Conservation (phyloP, 2,329 filamentous ascomycete genomes). For the Ophiocordyceps camponoti-rufipedis region DNA sequence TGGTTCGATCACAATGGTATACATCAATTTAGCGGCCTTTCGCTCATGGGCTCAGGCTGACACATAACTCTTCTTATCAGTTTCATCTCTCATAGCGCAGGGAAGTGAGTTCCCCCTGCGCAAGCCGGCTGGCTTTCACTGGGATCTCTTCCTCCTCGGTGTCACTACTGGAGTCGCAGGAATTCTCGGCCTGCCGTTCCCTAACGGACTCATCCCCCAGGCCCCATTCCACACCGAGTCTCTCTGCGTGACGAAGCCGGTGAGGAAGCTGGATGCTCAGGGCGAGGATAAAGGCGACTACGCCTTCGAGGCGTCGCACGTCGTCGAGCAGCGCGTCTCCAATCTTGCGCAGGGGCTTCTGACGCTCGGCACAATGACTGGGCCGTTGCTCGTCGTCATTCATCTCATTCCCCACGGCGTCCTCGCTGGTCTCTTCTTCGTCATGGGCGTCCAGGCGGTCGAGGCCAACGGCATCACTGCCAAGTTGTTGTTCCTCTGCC, state of each 20-base stretch:
- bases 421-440: conserved; percentile 65
- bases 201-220: conserved; percentile 70
- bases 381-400: conserved; percentile 53
- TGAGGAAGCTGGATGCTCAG: conserved; percentile 33
- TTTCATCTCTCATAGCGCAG: conserved; percentile 67
- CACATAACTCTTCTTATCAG: conserved; percentile 17
- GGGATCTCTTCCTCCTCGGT: conserved; percentile 68
- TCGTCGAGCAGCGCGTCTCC: conserved; percentile 64
- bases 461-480: conserved; percentile 59
- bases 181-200: conserved; percentile 60
- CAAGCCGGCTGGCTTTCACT: conserved; percentile 72
- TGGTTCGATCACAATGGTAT: conserved; percentile 79
- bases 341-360: conserved; percentile 64
- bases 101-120: conserved; percentile 66
- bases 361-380: conserved; percentile 62
- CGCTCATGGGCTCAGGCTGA: neutral
- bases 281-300: conserved; percentile 37
- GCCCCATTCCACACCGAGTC: conserved; percentile 68
- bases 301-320: conserved; percentile 33
- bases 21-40: conserved; percentile 2
- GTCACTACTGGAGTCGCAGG: conserved; percentile 60
- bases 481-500: conserved; percentile 52
- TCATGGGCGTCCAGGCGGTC: conserved; percentile 68
- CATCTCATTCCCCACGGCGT: conserved; percentile 67
- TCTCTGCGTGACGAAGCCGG: conserved; percentile 49